These are phyloP conservation scores for Penicillium sp. DNA, from an alignment of 2,329 filamentous ascomycete genomes.

Conservation along the genomic window DNA sequence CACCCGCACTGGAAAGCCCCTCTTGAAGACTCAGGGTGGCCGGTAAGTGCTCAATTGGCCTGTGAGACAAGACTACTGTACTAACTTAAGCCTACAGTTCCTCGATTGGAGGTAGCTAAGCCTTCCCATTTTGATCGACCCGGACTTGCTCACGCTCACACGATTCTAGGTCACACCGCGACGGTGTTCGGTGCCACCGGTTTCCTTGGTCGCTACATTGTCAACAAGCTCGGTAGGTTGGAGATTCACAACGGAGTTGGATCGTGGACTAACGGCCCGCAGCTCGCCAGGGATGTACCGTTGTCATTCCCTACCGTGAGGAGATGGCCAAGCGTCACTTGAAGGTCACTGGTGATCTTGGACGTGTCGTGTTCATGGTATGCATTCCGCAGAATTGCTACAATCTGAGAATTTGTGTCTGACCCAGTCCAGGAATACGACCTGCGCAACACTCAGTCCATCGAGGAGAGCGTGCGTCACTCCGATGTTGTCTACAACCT, in stretches of 20 bases:
- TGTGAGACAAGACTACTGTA: conserved; percentile 7
- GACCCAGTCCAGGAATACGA: conserved; percentile 74
- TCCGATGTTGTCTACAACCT: conserved; percentile 98
- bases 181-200: conserved; percentile 98
- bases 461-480: conserved; percentile 94
- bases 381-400: conserved; percentile 1
- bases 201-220: conserved; percentile 93
- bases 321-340: conserved; percentile 98
- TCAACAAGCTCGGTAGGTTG: conserved; percentile 79
- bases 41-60: conserved; percentile 60
- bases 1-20: conserved; percentile 93
- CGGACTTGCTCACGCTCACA: conserved; percentile 27
- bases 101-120: conserved; percentile 73
- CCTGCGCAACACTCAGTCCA: conserved; percentile 87
- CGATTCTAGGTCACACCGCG: conserved; percentile 76
- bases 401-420: background rate
- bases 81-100: conserved; percentile 57
- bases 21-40: conserved; percentile 84
- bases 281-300: conserved; percentile 93
- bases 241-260: background rate
- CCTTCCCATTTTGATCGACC: conserved; percentile 20
- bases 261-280: conserved; percentile 29
- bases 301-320: conserved; percentile 90
- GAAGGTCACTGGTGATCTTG: conserved; percentile 93
- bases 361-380: conserved; percentile 83